Base-by-base conservation (phyloP, 768 basidiomycete genomes). In the Strobilomyces dryophilus region DNA sequence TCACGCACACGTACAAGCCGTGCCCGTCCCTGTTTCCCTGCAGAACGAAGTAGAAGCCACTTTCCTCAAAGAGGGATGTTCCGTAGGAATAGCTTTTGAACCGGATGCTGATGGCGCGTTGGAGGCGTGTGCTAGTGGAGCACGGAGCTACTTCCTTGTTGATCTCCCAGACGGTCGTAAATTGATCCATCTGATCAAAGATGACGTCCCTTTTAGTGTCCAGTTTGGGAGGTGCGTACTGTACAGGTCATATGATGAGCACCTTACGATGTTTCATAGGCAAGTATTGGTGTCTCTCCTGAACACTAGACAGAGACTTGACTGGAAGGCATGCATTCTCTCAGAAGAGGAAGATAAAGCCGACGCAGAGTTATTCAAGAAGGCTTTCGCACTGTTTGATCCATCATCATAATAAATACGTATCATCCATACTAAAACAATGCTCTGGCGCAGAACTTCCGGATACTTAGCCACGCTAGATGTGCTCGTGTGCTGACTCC, bases 251-350 rank as follows among this genome's bases (percentile, higher is more conserved):
- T 45, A 15, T 44, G 29, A 40, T 31, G 1, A 15, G 15, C 0
- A 0, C 39, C 54, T 53, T 31, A 55, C 17, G 21, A 46, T 55
- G 55, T 61, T 24, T 45, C 53, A 45, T 64, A 98, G 95, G 70
- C 84, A 88, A 69, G 92, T 89, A 15, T 66, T 98, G 41, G 90
- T 87, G 6, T 75, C 80, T 34, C 69, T 98, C n/a, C 64, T 98
- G 50, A 83, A 78, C 15, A 80, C 82, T 50, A 84, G 86, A 1
- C 82, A 92, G 18, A 79, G 95, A 44, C 73, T 88, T 47, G 95
- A 98, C 64, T 99, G 95, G 95, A 95, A 92, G 66, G 80, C 78
- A 1, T 99, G 95, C 66, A 75, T 80, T 61, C 79, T 92, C 57
- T 71, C 84, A 9, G 92, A 95, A 53, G 87, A 84, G 14, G 90